Evolutionary conservation across 495 filamentous ascomycete species (phyloP), one percentile per base, ranked within the genome.

Genomic region (Aspergillus bridgeri): DNA sequence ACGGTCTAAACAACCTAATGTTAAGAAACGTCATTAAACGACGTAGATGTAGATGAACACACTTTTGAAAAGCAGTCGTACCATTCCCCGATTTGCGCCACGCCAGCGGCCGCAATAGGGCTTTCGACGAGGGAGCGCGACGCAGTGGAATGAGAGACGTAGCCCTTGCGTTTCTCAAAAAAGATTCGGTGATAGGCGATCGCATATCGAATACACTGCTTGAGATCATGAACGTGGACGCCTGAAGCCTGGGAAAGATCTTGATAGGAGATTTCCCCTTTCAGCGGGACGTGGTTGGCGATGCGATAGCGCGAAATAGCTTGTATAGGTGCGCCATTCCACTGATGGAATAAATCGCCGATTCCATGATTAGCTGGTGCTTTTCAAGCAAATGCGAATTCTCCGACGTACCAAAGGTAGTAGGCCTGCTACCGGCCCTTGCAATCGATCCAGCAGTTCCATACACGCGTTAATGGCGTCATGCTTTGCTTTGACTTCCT

Each of bases 121-220:
- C 22, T 29, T 17, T 50, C 22, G 17, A 11, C 48, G 29, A 50
- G 17, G n/a, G 7, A 1, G 48, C 48, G 48, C 48, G 48, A 50
- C 19, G 5, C 22, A 15, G 48, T 15, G 24, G 50, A 82, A 63
- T 86, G 83, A 9, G 74, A 72, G 56, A 86, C 77, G 42, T 73
- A 60, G 13, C 76, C 79, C 0, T 75, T 75, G 19, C 48, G 53
- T 0, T 78, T 75, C 54, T 85, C 82, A 24, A 66, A 61, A 70
- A 86, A 86, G 53, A 85, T 75, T 17, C 72, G 70, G 57, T 83
- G 64, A n/a, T 56, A 52, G 53, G 73, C 80, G 67, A 84, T 84
- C 43, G 78, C 80, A 57, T 81, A 70, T 5, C 81, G 81, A 19
- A 85, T 60, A 19, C 81, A 53, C 21, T 83, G 79, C 23, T 76